Percentiles rank a stretch among this genome's conserved stretches.
Conservation (phyloP, 2,329 filamentous ascomycete species). For the Mycosphaerella sp. region DNA sequence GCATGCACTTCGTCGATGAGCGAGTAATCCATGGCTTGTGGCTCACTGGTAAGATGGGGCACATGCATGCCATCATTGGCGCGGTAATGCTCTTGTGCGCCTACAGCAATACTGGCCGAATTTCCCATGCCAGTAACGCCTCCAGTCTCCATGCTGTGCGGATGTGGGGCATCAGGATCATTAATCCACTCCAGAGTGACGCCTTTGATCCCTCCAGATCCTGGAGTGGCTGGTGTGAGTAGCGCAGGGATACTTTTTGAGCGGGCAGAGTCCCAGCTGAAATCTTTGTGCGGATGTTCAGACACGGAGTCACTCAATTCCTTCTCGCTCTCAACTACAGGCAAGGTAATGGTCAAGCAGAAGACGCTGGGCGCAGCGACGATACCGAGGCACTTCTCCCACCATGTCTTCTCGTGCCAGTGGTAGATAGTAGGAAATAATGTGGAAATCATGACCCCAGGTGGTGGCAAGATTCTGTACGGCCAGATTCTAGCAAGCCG, state of each 20-base stretch:
- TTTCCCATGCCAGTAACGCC: constrained; percentile 31
- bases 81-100: constrained; percentile 26
- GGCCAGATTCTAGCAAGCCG: constrained; percentile 69
- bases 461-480: constrained; percentile 64
- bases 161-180: constrained; percentile 16
- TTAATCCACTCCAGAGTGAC: constrained; percentile 13
- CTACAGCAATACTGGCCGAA: constrained; percentile 31
- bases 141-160: constrained; percentile 13
- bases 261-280: constrained; percentile 16
- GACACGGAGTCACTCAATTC: constrained; percentile 24
- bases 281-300: constrained; percentile 11
- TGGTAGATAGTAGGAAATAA: constrained; percentile 81
- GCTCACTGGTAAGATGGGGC: constrained; percentile 8
- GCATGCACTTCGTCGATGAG: constrained; percentile 10
- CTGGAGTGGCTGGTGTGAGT: constrained; percentile 9
- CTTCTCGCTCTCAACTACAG: constrained; percentile 71
- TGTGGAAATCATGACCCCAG: constrained; percentile 63
- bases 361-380: constrained; percentile 88
- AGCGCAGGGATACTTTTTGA: constrained; percentile 17
- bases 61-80: constrained; percentile 22
- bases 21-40: constrained; percentile 11
- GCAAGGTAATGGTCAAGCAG: constrained; percentile 79
- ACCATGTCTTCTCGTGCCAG: constrained; percentile 77
- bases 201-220: constrained; percentile 14
- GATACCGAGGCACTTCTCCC: constrained; percentile 74